Base-by-base conservation (phyloP, 202 grass and related monocot genomes). In the Panicum hallii region DNA sequence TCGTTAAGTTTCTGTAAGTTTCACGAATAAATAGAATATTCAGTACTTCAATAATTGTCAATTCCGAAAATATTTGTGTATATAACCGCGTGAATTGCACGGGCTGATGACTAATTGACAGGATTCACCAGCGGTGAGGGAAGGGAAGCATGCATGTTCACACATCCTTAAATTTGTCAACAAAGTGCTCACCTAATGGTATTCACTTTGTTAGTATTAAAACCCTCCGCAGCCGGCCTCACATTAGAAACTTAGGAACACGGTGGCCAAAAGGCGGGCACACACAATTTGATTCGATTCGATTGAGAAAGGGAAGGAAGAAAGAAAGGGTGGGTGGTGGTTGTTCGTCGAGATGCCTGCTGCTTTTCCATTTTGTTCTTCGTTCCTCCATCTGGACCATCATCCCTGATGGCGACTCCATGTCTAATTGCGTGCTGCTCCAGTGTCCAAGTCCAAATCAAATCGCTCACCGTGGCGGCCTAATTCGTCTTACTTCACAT, bases 241-340 rank as follows among this genome's bases (percentile, higher is more conserved):
- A 9, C 7, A 22, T 58, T 68, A 22, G 49, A 69, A 56, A 61
- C 26, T 5, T 42, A 70, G 34, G 17, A 68, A 19, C 62, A n/a
- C 46, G 23, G 20, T 11, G 79, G 50, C n/a, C 22, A 19, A 61
- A 72, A 71, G 41, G 67, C 43, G 44, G 66, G 15, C 3, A 79
- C 32, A 67, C 19, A 67, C 19, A 52, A 9, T 22, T 67, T 66
- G 47, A 64, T 66, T 79, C 61, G 17, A 79, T 79, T 56, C 72
- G 72, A 75, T 57, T 8, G 16, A n/a, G 66, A 45, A 70, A 38
- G 36, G 3, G 3, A 26, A 17, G 15, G 9, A 81, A 58, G 53
- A 32, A 50, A 49, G 15, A 17, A 52, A 61, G 28, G 15, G 53
- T 11, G 70, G 14, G 67, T 62, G 63, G 53, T 16, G 54, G 15